Evolutionary conservation across 495 filamentous ascomycete genomes (phyloP).

Genomic region (Bathelium albidoporum): DNA sequence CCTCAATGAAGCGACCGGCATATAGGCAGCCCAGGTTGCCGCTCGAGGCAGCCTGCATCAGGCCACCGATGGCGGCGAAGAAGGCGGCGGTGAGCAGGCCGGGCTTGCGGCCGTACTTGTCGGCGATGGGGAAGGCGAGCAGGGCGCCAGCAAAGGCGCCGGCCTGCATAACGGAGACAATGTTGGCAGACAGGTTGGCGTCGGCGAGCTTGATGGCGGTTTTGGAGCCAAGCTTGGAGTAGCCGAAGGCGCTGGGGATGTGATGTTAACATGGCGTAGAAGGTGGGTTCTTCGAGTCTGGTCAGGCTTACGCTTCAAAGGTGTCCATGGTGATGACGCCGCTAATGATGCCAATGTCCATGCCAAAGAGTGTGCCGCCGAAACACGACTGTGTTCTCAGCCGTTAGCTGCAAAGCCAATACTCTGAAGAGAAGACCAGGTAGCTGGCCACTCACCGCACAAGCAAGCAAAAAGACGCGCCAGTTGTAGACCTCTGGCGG

Average conservation of each 20-base stretch:
- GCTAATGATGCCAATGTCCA: conserved; percentile 55
- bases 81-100: conserved; percentile 23
- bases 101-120: conserved; percentile 19
- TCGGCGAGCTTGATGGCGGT: conserved; percentile 15
- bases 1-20: conserved; percentile 44
- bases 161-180: conserved; percentile 54
- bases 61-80: conserved; percentile 30
- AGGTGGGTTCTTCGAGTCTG: too few relatives aligned
- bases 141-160: conserved; percentile 59
- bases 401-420: conserved; percentile 8
- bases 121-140: conserved; percentile 17
- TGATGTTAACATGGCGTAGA: too few relatives aligned
- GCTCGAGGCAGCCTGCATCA: conserved; percentile 27
- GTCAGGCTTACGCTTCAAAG: conserved; percentile 35
- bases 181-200: conserved; percentile 40
- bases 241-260: background rate
- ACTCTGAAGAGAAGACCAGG: background rate
- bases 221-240: background rate
- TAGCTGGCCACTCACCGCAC: background rate
- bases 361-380: conserved; percentile 64
- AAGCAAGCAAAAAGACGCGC: conserved; percentile 57
- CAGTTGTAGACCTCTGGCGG: conserved; percentile 71
- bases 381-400: conserved; percentile 48
- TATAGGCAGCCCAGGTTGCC: conserved; percentile 31
- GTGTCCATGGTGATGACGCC: conserved; percentile 45